A percentile compares a stretch with the other conserved stretches of the same genome.
phyloP scores from a whole-genome alignment of 148 eudicot species.

The Rhododendron kiyosumense region DNA sequence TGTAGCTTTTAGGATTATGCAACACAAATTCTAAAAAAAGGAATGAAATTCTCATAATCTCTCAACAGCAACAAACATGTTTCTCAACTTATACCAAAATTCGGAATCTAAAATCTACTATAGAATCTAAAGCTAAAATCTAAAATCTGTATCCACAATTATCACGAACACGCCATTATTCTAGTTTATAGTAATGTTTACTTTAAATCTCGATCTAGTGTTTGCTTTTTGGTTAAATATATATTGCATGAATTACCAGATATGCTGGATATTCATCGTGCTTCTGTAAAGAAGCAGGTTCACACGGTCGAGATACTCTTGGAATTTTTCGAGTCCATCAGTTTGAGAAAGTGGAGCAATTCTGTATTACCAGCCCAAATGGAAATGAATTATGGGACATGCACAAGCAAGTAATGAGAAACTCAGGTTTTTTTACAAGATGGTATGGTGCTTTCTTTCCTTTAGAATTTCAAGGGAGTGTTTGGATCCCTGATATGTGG shows the following conservation, averaged over 20 bases:
- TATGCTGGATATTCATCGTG: conserved; percentile 91
- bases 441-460: conserved; percentile 34
- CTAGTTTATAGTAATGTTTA: background rate
- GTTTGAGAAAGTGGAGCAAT: conserved; percentile 90
- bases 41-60: too few relatives aligned
- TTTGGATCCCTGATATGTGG: too few relatives aligned
- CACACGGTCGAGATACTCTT: conserved; percentile 87
- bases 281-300: conserved; percentile 93
- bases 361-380: conserved; percentile 71
- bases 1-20: too few relatives aligned
- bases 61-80: too few relatives aligned
- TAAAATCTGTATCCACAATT: too few relatives aligned
- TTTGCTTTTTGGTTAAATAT: background rate
- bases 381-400: conserved; percentile 80
- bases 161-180: too few relatives aligned
- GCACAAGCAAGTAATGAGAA: conserved; percentile 81
- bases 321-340: conserved; percentile 94
- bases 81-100: too few relatives aligned
- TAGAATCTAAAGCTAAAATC: too few relatives aligned
- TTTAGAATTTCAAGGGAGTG: background rate
- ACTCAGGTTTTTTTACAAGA: conserved; percentile 81
- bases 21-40: too few relatives aligned
- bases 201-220: background rate
- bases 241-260: conserved; percentile 24
- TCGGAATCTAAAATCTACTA: too few relatives aligned